Conservation (phyloP, 2,329 filamentous ascomycete species). For the Didymella pomorum region DNA sequence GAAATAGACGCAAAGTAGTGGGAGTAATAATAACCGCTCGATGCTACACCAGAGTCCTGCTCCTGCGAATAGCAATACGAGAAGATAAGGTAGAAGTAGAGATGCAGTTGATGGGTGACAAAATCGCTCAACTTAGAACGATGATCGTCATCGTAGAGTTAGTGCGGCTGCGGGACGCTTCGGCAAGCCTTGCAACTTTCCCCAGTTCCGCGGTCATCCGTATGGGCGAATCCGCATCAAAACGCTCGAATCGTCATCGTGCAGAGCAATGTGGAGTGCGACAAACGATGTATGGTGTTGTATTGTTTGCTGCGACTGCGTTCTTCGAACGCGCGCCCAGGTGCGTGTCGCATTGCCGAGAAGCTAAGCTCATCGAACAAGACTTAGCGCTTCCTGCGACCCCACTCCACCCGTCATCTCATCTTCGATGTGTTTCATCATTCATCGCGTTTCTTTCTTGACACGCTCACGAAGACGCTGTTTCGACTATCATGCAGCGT, state of each 20-base stretch:
- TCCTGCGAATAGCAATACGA: neutral
- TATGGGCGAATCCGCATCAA: neutral
- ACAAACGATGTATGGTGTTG: neutral
- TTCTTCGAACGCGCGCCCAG: constrained; percentile 2
- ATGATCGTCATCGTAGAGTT: constrained; percentile 22
- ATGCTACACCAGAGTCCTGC: constrained; percentile 3
- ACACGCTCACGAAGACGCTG: neutral
- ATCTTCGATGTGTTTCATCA: neutral
- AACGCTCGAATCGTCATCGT: neutral
- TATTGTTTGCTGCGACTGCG: neutral
- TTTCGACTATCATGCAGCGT: neutral
- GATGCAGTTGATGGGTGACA: constrained; percentile 11
- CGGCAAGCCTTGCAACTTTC: constrained; percentile 10
- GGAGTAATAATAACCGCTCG: neutral
- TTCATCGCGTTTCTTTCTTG: neutral
- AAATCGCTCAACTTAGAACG: constrained; percentile 14
- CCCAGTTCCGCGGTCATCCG: constrained; percentile 17
- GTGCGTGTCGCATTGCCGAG: constrained; percentile 10
- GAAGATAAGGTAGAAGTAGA: constrained; percentile 1
- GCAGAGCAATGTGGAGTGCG: neutral
- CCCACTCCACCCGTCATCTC: neutral
- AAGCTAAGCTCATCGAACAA: constrained; percentile 3
- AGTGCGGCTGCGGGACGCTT: constrained; percentile 17
- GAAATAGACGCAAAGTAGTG: neutral
- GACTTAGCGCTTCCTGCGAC: neutral